Percentiles rank a stretch among this genome's conserved stretches.
These are phyloP conservation scores for Solanum megistacrolobum DNA, from an alignment of 257 asterid species.

Conservation along the genomic window DNA sequence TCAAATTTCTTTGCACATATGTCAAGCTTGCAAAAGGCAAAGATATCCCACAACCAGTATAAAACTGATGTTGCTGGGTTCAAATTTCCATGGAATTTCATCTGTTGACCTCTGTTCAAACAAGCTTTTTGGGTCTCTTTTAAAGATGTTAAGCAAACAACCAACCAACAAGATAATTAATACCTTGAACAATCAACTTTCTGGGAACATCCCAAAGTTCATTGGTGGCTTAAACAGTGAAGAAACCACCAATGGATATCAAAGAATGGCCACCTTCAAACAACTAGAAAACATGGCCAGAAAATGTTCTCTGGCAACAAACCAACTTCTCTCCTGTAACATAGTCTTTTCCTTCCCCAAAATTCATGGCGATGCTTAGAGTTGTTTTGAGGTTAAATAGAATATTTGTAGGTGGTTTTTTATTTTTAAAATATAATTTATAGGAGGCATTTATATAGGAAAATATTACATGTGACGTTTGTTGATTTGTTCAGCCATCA, in stretches of 20 bases:
- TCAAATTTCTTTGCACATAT: constrained; percentile 39
- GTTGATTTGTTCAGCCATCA: background rate
- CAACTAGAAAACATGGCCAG: background rate
- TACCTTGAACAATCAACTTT: constrained; percentile 48
- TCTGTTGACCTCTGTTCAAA: constrained; percentile 55
- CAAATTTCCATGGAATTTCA: constrained; percentile 53
- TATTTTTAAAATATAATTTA: background rate
- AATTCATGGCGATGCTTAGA: background rate
- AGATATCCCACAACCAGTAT: constrained; percentile 53
- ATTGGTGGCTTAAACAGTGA: constrained; percentile 12
- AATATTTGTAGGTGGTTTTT: background rate
- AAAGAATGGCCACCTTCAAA: background rate
- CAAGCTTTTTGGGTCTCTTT: constrained; percentile 50
- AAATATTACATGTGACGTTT: background rate
- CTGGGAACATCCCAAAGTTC: constrained; percentile 59
- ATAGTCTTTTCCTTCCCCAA: background rate
- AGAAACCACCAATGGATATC: background rate
- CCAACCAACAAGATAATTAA: constrained; percentile 40
- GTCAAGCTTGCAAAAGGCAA: constrained; percentile 42
- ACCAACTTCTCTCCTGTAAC: background rate
- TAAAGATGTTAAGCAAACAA: constrained; percentile 23
- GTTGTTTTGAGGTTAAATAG: background rate
- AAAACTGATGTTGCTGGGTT: constrained; percentile 43
- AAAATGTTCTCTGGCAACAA: background rate
- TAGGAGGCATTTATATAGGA: background rate